Base-by-base conservation (phyloP, 805 yeast genomes). In the Torulaspora indica region DNA sequence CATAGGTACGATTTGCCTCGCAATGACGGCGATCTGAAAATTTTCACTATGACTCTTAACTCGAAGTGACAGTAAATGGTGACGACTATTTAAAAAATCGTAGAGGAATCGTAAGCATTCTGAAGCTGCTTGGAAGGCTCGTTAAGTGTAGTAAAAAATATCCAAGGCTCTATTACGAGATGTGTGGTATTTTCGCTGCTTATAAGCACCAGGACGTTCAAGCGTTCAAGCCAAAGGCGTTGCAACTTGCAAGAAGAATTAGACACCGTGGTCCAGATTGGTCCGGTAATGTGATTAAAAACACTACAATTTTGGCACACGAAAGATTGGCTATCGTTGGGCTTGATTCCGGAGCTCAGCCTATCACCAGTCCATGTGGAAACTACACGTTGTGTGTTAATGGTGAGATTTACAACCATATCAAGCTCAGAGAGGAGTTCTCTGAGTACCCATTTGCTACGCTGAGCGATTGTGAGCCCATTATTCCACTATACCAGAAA, bases 231-330 rank as follows among this genome's bases (percentile, higher is more conserved):
- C 78, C 82, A 51, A 82, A 82, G 64, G 98, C 98, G 35, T 75
- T 93, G 51, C 95, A 87, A 67, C 76, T 87, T 66, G 77, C 98
- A 51, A 91, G 88, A 70, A 79, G 90, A 71, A 84, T 91, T 67
- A 82, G 99, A 73, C 99, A 93, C 71, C 83, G 99, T 71, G 99
- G 99, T 62, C 99, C 99, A 56, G 99, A 93, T 71, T 93, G 99
- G 99, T 77, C 89, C 30, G 98, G 98, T 62, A 89, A 88, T 80
- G 66, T 76, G 53, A 71, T 77, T 54, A 80, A 81, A 64, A 86
- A 86, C 81, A 67, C 73, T 53, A 87, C 97, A 38, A 82, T 93
- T 55, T 70, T 93, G 55, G 82, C 85, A 57, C 98, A 93, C 67
- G 98, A 93, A 75, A 86, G 98, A 75, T 76, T 93, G 66, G 95